Conservation (phyloP, 169 alveolate species). For the Plasmodium berghei region DNA sequence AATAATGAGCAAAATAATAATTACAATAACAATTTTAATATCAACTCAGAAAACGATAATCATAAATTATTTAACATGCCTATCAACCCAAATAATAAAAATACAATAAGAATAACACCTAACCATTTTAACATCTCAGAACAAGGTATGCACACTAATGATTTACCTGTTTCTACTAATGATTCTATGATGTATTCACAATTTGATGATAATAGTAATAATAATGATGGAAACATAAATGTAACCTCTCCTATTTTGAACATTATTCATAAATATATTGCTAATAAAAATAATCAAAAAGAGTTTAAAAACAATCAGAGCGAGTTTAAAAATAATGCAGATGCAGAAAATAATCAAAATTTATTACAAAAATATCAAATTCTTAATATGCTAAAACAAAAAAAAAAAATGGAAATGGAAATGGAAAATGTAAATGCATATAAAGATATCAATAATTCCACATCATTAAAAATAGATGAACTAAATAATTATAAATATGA, state of each 20-base stretch:
- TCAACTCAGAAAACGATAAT: background rate
- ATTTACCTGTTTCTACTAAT: background rate
- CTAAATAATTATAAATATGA: no score
- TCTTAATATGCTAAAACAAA: slow-evolving; percentile 15
- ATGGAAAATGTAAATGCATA: background rate
- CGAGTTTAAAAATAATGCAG: background rate
- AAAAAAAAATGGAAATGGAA: slow-evolving; percentile 3
- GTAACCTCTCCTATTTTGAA: slow-evolving; percentile 32
- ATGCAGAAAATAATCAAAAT: background rate
- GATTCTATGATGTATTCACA: background rate
- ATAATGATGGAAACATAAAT: background rate
- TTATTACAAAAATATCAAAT: slow-evolving; percentile 11
- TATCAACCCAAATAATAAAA: background rate
- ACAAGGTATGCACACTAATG: background rate
- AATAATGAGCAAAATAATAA: background rate
- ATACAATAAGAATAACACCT: background rate
- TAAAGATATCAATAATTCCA: background rate
- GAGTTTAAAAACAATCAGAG: no score
- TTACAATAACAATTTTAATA: background rate
- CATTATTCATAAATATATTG: slow-evolving; percentile 15
- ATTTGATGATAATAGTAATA: background rate
- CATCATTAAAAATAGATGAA: slow-evolving; percentile 11
- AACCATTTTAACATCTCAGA: background rate
- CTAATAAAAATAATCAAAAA: slow-evolving; percentile 1
- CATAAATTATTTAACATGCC: background rate